Percentiles rank a stretch among this genome's conserved stretches.
Evolutionary conservation across 257 asterid species (phyloP).

Genomic region (Cruciata laevipes): DNA sequence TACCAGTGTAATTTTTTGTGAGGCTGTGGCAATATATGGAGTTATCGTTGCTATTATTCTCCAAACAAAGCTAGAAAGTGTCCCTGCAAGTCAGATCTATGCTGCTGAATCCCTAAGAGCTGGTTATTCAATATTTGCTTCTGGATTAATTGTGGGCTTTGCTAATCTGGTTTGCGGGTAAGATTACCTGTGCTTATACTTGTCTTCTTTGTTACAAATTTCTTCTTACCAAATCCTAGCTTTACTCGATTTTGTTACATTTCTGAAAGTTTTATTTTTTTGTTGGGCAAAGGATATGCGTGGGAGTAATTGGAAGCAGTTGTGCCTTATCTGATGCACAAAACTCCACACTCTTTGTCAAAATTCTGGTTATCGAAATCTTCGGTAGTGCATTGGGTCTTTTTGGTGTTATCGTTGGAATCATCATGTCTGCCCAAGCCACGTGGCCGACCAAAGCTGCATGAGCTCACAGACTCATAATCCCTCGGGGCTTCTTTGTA

Average conservation of each 20-base stretch:
- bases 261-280: conserved; percentile 14
- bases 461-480: conserved; percentile 17
- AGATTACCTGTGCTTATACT: conserved; percentile 18
- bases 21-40: conserved; percentile 98
- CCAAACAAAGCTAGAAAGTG: conserved; percentile 95
- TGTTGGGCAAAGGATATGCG: conserved; percentile 58
- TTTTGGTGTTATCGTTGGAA: conserved; percentile 96
- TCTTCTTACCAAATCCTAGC: not conserved
- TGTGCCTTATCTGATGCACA: conserved; percentile 97
- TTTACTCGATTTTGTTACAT: not conserved
- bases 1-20: conserved; percentile 93
- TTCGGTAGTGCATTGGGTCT: conserved; percentile 97
- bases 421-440: conserved; percentile 99
- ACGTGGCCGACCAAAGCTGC: conserved; percentile 70
- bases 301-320: conserved; percentile 98
- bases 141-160: conserved; percentile 95
- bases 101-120: conserved; percentile 93
- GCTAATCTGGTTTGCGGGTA: conserved; percentile 98
- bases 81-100: conserved; percentile 57
- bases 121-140: conserved; percentile 97
- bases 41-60: conserved; percentile 98
- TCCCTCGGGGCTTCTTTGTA: conserved; percentile 8
- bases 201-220: not conserved
- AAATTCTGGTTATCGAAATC: conserved; percentile 96
- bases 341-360: conserved; percentile 92